Conservation (phyloP, 2,329 filamentous ascomycete genomes). For the Curvularia sp. region DNA sequence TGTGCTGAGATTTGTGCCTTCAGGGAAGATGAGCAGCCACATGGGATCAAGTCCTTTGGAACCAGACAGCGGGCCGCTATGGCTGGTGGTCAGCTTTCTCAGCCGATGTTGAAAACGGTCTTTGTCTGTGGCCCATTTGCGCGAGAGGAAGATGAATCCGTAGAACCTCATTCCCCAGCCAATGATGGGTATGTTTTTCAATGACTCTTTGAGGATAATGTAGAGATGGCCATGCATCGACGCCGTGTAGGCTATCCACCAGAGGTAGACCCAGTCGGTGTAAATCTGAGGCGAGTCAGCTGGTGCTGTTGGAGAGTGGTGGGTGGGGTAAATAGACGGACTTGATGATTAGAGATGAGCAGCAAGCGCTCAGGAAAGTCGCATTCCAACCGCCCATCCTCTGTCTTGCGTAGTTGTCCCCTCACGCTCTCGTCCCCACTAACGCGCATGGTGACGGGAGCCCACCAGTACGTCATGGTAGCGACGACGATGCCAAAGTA, state of each 20-base stretch:
- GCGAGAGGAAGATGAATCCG: constrained; percentile 91
- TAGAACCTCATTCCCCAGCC: constrained; percentile 86
- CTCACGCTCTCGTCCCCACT: constrained; percentile 82
- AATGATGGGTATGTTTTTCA: constrained; percentile 82
- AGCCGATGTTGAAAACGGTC: constrained; percentile 77
- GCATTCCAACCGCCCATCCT: constrained; percentile 75
- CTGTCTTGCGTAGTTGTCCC: constrained; percentile 72
- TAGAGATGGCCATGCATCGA: constrained; percentile 84
- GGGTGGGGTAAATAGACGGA: constrained; percentile 24
- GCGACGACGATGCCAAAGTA: constrained; percentile 79
- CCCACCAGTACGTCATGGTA: constrained; percentile 85
- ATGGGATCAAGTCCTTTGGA: constrained; percentile 71
- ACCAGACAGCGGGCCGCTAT: constrained; percentile 50
- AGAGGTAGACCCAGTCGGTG: constrained; percentile 92
- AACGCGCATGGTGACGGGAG: constrained; percentile 78
- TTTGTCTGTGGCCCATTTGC: constrained; percentile 84
- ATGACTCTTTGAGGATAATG: constrained; percentile 87
- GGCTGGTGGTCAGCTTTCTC: constrained; percentile 68
- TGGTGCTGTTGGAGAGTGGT: not conserved
- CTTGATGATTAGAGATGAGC: constrained; percentile 84
- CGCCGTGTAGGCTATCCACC: constrained; percentile 85
- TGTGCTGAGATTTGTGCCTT: constrained; percentile 81
- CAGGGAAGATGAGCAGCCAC: constrained; percentile 89
- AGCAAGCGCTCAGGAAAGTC: constrained; percentile 82
- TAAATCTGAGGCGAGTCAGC: constrained; percentile 65